These are phyloP conservation scores for Ajuga reptans DNA, from an alignment of 305 asterid species.

Conservation along the genomic window DNA sequence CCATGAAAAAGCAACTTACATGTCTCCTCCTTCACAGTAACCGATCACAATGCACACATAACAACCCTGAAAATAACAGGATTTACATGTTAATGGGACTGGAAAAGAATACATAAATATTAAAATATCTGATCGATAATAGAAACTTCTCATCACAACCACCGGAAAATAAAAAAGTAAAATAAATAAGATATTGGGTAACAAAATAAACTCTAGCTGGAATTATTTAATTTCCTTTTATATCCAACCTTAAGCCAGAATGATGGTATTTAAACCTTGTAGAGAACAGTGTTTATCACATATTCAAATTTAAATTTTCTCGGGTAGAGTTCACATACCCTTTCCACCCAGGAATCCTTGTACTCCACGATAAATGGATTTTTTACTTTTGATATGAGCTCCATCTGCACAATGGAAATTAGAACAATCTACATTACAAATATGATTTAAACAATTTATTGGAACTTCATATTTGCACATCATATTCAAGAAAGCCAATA, in stretches of 20 bases:
- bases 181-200: not conserved
- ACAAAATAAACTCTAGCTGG: not conserved
- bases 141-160: not conserved
- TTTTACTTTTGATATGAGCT: constrained; percentile 74
- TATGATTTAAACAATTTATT: not conserved
- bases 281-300: no score
- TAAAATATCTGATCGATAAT: not conserved
- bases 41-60: constrained; percentile 96
- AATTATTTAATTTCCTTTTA: not conserved
- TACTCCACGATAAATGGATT: constrained; percentile 86
- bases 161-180: no score
- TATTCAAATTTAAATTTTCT: no score
- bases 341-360: constrained; percentile 99
- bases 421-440: constrained; percentile 5
- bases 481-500: not conserved
- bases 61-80: constrained; percentile 66
- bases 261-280: not conserved
- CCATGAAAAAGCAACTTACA: constrained; percentile 50
- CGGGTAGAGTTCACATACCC: constrained; percentile 40
- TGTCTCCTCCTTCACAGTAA: constrained; percentile 98
- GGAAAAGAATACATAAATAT: not conserved
- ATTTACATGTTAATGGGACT: constrained; percentile 15
- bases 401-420: constrained; percentile 62
- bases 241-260: not conserved
- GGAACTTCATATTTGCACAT: not conserved